These are phyloP conservation scores for Xylaria scruposa DNA, from an alignment of 495 filamentous ascomycete species.

Conservation along the genomic window DNA sequence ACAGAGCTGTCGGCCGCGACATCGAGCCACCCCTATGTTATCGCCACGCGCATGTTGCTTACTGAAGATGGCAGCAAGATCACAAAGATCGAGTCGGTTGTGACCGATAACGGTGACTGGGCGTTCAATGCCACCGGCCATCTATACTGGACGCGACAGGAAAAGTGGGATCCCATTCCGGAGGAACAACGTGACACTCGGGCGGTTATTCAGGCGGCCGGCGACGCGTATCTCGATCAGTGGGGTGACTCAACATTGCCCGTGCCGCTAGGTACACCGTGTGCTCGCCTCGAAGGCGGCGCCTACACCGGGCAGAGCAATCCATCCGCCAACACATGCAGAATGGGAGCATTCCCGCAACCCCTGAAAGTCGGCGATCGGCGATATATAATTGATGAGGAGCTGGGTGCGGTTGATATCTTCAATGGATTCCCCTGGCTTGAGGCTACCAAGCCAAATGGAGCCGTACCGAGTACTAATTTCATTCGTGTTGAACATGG, in stretches of 20 bases:
- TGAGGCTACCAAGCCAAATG: slow-evolving; percentile 41
- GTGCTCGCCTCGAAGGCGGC: slow-evolving; percentile 56
- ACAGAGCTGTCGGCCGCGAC: slow-evolving; percentile 47
- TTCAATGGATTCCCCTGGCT: slow-evolving; percentile 50
- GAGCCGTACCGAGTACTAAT: slow-evolving; percentile 11
- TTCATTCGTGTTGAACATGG: slow-evolving; percentile 47
- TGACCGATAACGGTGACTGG: slow-evolving; percentile 46
- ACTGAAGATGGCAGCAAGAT: slow-evolving; percentile 33
- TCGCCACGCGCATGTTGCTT: slow-evolving; percentile 49
- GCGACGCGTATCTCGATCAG: slow-evolving; percentile 54
- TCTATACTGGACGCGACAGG: slow-evolving; percentile 43
- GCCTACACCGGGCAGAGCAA: slow-evolving; percentile 44
- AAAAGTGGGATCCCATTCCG: slow-evolving; percentile 51
- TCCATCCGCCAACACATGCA: slow-evolving; percentile 46
- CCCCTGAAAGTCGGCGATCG: slow-evolving; percentile 35
- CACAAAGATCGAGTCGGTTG: slow-evolving; percentile 45
- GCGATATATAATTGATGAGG: slow-evolving; percentile 54
- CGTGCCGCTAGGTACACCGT: slow-evolving; percentile 55
- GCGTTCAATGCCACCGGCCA: slow-evolving; percentile 49
- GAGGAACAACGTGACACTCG: slow-evolving; percentile 44
- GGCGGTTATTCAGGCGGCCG: slow-evolving; percentile 51
- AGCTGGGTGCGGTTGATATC: slow-evolving; percentile 50
- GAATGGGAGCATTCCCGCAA: slow-evolving; percentile 31
- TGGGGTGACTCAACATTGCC: slow-evolving; percentile 49
- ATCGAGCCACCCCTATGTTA: slow-evolving; percentile 45